These are phyloP conservation scores for Trichoderma orchidacearum DNA, from an alignment of 495 filamentous ascomycete species.

Conservation along the genomic window DNA sequence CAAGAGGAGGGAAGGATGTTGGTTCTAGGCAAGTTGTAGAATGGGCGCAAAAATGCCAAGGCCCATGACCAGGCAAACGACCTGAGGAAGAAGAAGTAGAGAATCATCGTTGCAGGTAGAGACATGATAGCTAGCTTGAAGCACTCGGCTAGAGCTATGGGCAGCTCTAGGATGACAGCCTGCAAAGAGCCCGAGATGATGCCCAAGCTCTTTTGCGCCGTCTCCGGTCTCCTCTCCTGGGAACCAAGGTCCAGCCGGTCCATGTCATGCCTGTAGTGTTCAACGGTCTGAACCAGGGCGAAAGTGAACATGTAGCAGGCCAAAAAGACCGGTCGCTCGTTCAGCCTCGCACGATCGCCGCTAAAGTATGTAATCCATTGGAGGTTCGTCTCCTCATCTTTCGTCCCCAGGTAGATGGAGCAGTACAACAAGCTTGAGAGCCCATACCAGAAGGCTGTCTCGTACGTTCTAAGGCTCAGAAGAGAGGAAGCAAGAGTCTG, in stretches of 20 bases:
- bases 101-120: slow-evolving; percentile 33
- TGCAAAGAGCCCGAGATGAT: slow-evolving; percentile 11
- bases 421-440: slow-evolving; percentile 72
- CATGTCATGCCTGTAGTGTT: slow-evolving; percentile 62
- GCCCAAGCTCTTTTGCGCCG: slow-evolving; percentile 17
- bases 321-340: slow-evolving; percentile 78
- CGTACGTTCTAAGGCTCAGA: slow-evolving; percentile 41
- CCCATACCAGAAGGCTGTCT: slow-evolving; percentile 59
- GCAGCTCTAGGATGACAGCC: slow-evolving; percentile 18
- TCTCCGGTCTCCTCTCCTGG: slow-evolving; percentile 9
- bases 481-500: slow-evolving; percentile 44
- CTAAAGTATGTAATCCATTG: slow-evolving; percentile 51
- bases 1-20: slow-evolving; percentile 44
- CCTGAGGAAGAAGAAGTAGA: slow-evolving; percentile 54
- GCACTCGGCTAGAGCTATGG: slow-evolving; percentile 14
- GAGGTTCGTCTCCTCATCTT: slow-evolving; percentile 47
- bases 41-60: slow-evolving; percentile 51
- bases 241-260: slow-evolving; percentile 43
- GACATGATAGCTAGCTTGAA: slow-evolving; percentile 28
- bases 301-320: slow-evolving; percentile 53
- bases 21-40: slow-evolving; percentile 61
- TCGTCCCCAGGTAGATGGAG: slow-evolving; percentile 69
- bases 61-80: slow-evolving; percentile 50
- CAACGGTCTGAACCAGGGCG: slow-evolving; percentile 50
- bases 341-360: slow-evolving; percentile 64